Evolutionary conservation across 179 eudicot genomes (phyloP).

Genomic region (Beta lomatogona): DNA sequence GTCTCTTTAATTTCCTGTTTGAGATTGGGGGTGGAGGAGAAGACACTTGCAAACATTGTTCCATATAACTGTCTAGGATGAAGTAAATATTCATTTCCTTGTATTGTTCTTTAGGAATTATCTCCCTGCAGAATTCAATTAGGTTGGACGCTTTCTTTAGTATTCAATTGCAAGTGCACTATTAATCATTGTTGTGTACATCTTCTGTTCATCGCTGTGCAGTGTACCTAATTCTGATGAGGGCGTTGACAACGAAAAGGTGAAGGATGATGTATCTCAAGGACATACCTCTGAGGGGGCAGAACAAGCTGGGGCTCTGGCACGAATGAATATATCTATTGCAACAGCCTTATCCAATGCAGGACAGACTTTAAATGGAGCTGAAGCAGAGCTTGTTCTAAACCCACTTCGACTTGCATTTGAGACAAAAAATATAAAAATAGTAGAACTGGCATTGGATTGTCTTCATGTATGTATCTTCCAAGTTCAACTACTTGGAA

Average conservation of each 20-base stretch:
- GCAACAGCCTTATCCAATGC: conserved; percentile 72
- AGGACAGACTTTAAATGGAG: conserved; percentile 77
- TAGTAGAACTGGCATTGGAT: conserved; percentile 85
- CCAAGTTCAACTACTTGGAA: neutral
- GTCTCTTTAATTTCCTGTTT: neutral
- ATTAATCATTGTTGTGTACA: neutral
- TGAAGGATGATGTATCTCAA: conserved; percentile 43
- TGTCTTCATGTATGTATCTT: conserved; percentile 86
- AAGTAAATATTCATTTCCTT: neutral
- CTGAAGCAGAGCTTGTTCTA: conserved; percentile 86
- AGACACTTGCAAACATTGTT: neutral
- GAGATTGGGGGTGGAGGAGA: neutral
- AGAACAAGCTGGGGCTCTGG: conserved; percentile 39
- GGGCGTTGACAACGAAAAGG: conserved; percentile 43
- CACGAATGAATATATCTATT: conserved; percentile 42
- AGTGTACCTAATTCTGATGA: conserved; percentile 52
- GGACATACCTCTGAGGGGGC: conserved; percentile 38
- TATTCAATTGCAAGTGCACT: neutral
- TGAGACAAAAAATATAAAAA: conserved; percentile 83
- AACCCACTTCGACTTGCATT: conserved; percentile 88
- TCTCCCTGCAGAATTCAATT: neutral
- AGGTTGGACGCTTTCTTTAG: neutral
- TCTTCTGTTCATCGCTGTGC: conserved; percentile 18
- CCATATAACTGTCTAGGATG: neutral
- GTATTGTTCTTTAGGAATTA: neutral